These are phyloP conservation scores for Teunomyces lycoperdinae DNA, from an alignment of 805 yeast species.

Conservation along the genomic window DNA sequence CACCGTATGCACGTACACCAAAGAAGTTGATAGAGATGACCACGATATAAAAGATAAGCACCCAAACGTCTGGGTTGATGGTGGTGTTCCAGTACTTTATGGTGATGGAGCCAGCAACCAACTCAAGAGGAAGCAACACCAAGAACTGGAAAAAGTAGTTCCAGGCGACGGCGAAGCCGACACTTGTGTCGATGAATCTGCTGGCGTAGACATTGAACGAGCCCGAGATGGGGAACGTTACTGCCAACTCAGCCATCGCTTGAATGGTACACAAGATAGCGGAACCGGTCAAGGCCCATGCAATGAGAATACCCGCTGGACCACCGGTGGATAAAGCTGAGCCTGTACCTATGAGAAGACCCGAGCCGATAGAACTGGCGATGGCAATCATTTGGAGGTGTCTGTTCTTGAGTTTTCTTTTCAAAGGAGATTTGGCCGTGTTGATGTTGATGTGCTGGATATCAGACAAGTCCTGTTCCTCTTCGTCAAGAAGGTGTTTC, in stretches of 20 bases:
- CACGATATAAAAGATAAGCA: conserved; percentile 49
- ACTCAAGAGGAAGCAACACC: conserved; percentile 55
- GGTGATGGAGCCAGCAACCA: conserved; percentile 59
- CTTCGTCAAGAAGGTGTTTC: conserved; percentile 16
- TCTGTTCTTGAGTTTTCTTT: conserved; percentile 42
- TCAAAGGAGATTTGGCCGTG: conserved; percentile 41
- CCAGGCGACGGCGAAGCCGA: conserved; percentile 54
- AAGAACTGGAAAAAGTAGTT: conserved; percentile 58
- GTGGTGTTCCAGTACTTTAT: conserved; percentile 52
- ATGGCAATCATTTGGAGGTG: conserved; percentile 65
- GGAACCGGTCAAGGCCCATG: conserved; percentile 24
- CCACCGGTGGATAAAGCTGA: conserved; percentile 36
- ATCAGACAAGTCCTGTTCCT: conserved; percentile 31
- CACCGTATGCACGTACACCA: conserved; percentile 56
- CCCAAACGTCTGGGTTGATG: conserved; percentile 62
- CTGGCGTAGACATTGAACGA: conserved; percentile 50
- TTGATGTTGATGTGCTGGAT: conserved; percentile 37
- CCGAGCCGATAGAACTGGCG: conserved; percentile 71
- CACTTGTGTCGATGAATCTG: conserved; percentile 53
- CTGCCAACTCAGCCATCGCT: conserved; percentile 52
- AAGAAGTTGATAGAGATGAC: conserved; percentile 49
- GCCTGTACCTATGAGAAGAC: conserved; percentile 48
- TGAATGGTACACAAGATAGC: conserved; percentile 25
- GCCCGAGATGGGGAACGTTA: conserved; percentile 53
- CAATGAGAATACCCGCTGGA: conserved; percentile 28